Evolutionary conservation across 2,329 filamentous ascomycete genomes (phyloP), one percentile per base, ranked within the genome.

Genomic region (Aspergillus jensenii): DNA sequence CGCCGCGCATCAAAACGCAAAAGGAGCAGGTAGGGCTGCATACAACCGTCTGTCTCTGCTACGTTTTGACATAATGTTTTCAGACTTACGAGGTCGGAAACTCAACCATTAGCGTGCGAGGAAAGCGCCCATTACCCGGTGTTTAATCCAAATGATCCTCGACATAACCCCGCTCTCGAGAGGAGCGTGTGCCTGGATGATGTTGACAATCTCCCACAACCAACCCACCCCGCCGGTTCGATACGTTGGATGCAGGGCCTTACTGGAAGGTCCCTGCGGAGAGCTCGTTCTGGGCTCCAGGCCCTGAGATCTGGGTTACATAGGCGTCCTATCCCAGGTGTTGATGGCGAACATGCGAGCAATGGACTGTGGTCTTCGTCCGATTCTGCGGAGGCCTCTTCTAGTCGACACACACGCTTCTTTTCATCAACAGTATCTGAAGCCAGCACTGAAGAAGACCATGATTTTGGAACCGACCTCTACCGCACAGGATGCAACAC

Each of bases 91-190:
- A 50, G 60, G 44, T 25, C 51, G 43, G 23, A 61, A 21, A 46
- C 52, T 27, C 55, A 52, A 43, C 43, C 60, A 25, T 67, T 66
- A 40, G 64, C 65, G 3, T 75, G 70, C 48, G 61, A 71, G 46
- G 73, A 76, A 60, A 69, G 61, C 33, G 54, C 56, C 8, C 68
- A 74, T 58, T 76, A 76, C 58, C 72, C 74, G 2, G 37, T 76
- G 14, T 76, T 70, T 52, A 66, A 75, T 48, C 71, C 72, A 31
- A 60, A 56, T n/a, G 67, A 76, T 49, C 71, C 73, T 57, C 64
- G 69, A 27, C 74, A 76, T 49, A 75, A 74, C 25, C 68, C 74
- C 43, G 45, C 66, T 8, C 45, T 37, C n/a, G 31, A 52, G 5
- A 48, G 50, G 12, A 50, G 52, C 15, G 33, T 54, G 33, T 65